These are phyloP conservation scores for Didymosphaeria variabile DNA, from an alignment of 2,329 filamentous ascomycete species.

Conservation along the genomic window DNA sequence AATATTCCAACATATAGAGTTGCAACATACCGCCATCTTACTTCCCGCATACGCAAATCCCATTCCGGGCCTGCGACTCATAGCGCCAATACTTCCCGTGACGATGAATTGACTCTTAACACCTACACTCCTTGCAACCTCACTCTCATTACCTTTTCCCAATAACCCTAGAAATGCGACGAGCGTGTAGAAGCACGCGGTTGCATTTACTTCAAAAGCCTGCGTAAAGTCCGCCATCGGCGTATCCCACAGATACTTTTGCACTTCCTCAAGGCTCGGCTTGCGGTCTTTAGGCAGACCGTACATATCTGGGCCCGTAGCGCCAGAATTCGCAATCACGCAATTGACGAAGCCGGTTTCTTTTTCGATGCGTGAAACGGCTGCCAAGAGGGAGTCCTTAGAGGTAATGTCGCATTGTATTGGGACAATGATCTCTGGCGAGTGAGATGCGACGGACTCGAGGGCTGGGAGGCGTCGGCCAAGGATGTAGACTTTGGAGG, in stretches of 20 bases:
- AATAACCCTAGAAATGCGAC: slow-evolving; percentile 52
- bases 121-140: slow-evolving; percentile 12
- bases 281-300: slow-evolving; percentile 21
- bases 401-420: slow-evolving; percentile 27
- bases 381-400: slow-evolving; percentile 22
- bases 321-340: slow-evolving; percentile 26
- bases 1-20: not conserved
- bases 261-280: slow-evolving; percentile 21
- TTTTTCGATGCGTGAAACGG: slow-evolving; percentile 19
- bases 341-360: slow-evolving; percentile 24
- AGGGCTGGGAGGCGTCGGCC: slow-evolving; percentile 29
- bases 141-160: slow-evolving; percentile 45
- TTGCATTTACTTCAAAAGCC: slow-evolving; percentile 50
- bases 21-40: slow-evolving; percentile 18
- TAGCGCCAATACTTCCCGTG: slow-evolving; percentile 23
- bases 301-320: slow-evolving; percentile 21
- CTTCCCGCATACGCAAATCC: slow-evolving; percentile 23
- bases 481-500: slow-evolving; percentile 32
- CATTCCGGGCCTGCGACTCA: slow-evolving; percentile 20
- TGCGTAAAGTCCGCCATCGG: slow-evolving; percentile 48
- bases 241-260: slow-evolving; percentile 32
- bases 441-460: slow-evolving; percentile 16
- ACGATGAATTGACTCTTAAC: slow-evolving; percentile 27
- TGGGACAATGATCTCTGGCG: slow-evolving; percentile 13
- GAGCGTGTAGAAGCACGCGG: slow-evolving; percentile 51